Evolutionary conservation across 495 filamentous ascomycete species (phyloP).

Genomic region (Penicillium arizonense): DNA sequence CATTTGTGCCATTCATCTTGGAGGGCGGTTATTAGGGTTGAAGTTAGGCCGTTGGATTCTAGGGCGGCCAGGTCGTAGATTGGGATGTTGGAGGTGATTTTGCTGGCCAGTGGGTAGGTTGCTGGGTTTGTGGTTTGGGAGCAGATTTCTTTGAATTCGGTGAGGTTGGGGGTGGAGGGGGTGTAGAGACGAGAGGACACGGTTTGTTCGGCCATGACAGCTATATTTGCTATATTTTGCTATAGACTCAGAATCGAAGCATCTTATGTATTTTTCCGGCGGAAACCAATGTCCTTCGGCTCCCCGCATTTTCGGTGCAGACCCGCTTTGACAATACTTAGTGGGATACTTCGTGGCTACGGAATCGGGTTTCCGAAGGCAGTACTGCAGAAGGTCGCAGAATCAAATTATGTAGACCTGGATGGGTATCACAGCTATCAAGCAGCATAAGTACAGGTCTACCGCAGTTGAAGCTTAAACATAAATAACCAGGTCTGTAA

Average conservation of each 20-base stretch:
- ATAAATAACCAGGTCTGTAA: neutral
- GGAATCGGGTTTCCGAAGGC: slow-evolving; percentile 15
- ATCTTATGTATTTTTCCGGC: slow-evolving; percentile 11
- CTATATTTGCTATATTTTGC: no score
- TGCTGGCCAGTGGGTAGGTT: slow-evolving; percentile 43
- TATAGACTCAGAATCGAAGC: neutral
- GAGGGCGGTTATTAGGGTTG: slow-evolving; percentile 25
- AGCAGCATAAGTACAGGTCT: slow-evolving; percentile 31
- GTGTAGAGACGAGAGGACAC: slow-evolving; percentile 26
- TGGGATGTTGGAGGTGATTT: slow-evolving; percentile 47
- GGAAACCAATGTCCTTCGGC: slow-evolving; percentile 22
- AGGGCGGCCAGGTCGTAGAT: slow-evolving; percentile 46
- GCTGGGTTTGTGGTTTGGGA: slow-evolving; percentile 29
- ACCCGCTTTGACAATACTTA: slow-evolving; percentile 6
- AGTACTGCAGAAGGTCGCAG: neutral
- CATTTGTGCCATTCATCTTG: slow-evolving; percentile 58
- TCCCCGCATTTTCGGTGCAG: slow-evolving; percentile 13
- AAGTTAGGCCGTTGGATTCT: slow-evolving; percentile 14
- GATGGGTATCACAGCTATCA: slow-evolving; percentile 31
- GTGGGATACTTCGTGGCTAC: neutral
- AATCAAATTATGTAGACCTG: slow-evolving; percentile 17
- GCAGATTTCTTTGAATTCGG: slow-evolving; percentile 44
- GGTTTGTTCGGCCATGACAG: slow-evolving; percentile 12
- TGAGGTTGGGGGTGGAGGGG: slow-evolving; percentile 17
- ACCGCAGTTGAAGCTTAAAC: slow-evolving; percentile 18